Base-by-base conservation (phyloP, 768 basidiomycete species). In the Russula foetens region DNA sequence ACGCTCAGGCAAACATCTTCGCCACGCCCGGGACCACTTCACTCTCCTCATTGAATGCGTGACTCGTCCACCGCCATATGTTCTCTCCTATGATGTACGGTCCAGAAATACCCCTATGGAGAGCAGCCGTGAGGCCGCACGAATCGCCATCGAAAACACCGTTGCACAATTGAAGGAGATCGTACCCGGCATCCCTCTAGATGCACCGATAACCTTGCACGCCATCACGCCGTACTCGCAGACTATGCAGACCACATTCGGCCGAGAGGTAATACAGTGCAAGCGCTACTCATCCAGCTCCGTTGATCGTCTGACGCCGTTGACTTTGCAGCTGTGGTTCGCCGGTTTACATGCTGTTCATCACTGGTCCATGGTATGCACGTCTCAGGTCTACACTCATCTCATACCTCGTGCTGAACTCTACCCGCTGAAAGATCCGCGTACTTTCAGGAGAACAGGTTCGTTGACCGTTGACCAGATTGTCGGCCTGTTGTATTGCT, bases 21-120 rank as follows among this genome's bases (percentile, higher is more conserved):
- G 91, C 41, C 91, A 93, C 76, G 89, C 88, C 24, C 79, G 86
- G 57, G 91, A 92, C 68, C 92, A 93, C 68, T 93, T 89, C 69
- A 75, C 78, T 54, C 79, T 92, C 28, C 77, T 92, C 6, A 67
- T 84, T 45, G 81, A 85, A 35, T 81, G 78, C 47, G 72, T 84
- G 53, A 68, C 75, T 23, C 75, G 77, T 14, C 68, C 76, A 28
- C 70, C 74, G 21, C 79, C 81, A 44, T 76, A 80, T 67, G 73
- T 81, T 45, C 69, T 93, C 53, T 88, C 84, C 17, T 93, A 93
- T 70, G 91, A 93, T 71, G 78, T 79, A 19, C 79, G 91, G 67
- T 76, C 75, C 62, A 82, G 91, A 45, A 88, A 91, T 70, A 90
- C 88, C 2, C 88, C 90, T 8, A 92, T 93, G 88, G 91, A 93